Base-by-base conservation (phyloP, 2,329 filamentous ascomycete genomes). In the Cladophialophora chaetospira region DNA sequence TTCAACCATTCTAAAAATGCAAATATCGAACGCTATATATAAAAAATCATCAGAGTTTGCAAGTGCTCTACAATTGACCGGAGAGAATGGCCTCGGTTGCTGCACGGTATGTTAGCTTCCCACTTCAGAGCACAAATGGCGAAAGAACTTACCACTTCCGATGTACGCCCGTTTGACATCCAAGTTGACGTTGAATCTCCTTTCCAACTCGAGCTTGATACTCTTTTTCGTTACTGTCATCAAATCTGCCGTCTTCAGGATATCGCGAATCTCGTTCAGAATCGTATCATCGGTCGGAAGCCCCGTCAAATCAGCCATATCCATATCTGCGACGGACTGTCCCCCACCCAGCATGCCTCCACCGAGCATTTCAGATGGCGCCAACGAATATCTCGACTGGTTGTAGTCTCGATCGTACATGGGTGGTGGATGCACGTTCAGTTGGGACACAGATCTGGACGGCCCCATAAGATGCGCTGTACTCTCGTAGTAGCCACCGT, bases 221-320 rank as follows among this genome's bases (percentile, higher is more conserved):
- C 89, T 91, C 84, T 99, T 99, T 85, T 99, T 99, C 64, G 94
- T 99, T 40, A 99, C 90, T 3, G 85, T 92, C 94, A 99, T 99
- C 69, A 99, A 77, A 75, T 99, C 94, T 1, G 91, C 92, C 10
- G 88, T 95, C 66, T 87, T 84, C 61, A 99, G 78, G 62, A 99
- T 96, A 69, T 97, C 91, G 49, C 94, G 84, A 67, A 99, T 99
- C 80, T 99, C 94, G 0, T 91, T 87, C 61, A 99, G 78, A 47
- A 99, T 80, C 9, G 90, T 88, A 69, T 99, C 94, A 66, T 99
- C 94, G 60, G 82, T 89, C 0, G 94, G 94, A 69, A 97, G 75
- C 55, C 87, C 85, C 5, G 83, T 80, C 66, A 96, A 80, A 67
- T 89, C 88, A 5, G 83, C 73, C 84, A 91, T 86, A 71, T 91